Evolutionary conservation across 495 filamentous ascomycete genomes (phyloP).

Genomic region (Penicillium fimorum): DNA sequence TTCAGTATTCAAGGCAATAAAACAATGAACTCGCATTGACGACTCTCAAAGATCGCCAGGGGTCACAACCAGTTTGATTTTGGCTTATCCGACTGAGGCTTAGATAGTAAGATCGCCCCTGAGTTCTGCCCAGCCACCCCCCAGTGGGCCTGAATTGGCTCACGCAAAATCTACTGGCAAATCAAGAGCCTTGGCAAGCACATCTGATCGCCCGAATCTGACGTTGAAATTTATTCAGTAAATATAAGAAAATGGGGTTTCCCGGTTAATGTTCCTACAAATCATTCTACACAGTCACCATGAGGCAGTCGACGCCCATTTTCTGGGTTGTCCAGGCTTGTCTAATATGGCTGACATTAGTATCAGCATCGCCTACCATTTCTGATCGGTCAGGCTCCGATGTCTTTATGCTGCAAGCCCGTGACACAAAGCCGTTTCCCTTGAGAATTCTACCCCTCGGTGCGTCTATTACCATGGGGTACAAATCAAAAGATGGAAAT

Average conservation of each 20-base stretch:
- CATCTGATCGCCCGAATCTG: conserved; percentile 1
- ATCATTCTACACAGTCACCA: conserved; percentile 8
- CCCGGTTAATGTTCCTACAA: background rate
- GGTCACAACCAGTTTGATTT: background rate
- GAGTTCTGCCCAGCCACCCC: background rate
- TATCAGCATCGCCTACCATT: background rate
- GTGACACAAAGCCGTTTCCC: conserved; percentile 18
- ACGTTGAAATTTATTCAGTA: background rate
- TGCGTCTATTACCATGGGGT: conserved; percentile 58
- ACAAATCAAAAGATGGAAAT: conserved; percentile 48
- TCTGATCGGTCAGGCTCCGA: background rate
- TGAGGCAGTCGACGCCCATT: conserved; percentile 17
- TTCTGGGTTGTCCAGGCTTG: conserved; percentile 16
- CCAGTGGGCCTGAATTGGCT: background rate
- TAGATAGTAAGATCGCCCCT: conserved; percentile 6
- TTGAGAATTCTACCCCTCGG: conserved; percentile 56
- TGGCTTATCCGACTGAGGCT: conserved; percentile 6
- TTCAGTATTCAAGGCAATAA: background rate
- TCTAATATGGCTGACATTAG: conserved; percentile 17
- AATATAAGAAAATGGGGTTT: conserved; percentile 1
- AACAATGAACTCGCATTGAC: background rate
- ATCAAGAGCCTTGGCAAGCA: conserved; percentile 1
- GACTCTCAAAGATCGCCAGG: background rate
- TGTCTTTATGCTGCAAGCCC: conserved; percentile 4
- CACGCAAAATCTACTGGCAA: background rate